Conservation (phyloP, 2,329 filamentous ascomycete genomes). For the Fusarium ambrosium region DNA sequence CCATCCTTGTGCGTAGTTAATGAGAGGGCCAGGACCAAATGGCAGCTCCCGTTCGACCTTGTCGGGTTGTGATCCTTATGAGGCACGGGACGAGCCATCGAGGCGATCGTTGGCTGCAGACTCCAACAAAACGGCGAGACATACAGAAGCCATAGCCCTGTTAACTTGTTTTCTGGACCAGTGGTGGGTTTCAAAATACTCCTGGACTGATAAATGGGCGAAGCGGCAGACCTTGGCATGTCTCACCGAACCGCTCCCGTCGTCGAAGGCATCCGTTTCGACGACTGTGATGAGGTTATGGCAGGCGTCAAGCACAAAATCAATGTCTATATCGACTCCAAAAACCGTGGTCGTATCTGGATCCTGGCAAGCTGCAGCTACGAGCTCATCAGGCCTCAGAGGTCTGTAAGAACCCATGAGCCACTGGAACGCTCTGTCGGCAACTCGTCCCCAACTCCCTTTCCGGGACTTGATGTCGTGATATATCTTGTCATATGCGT, state of each 20-base stretch:
- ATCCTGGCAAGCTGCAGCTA: slow-evolving; percentile 3
- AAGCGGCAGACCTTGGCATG: background rate
- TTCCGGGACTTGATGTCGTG: background rate
- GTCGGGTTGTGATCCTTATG: background rate
- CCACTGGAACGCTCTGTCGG: slow-evolving; percentile 4
- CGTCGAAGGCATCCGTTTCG: background rate
- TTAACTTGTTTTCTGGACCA: background rate
- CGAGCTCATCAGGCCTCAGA: slow-evolving; percentile 5
- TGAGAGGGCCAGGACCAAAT: background rate
- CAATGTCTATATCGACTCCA: slow-evolving; percentile 10
- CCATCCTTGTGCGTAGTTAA: background rate
- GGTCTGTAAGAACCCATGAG: slow-evolving; percentile 8
- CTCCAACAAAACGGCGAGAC: background rate
- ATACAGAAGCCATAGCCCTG: background rate
- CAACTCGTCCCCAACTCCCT: slow-evolving; percentile 6
- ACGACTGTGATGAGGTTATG: slow-evolving; percentile 2
- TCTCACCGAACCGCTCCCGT: background rate
- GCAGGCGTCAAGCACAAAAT: slow-evolving; percentile 7
- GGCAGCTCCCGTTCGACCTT: background rate
- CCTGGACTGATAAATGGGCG: slow-evolving; percentile 5
- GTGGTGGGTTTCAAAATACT: slow-evolving; percentile 7
- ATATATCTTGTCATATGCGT: slow-evolving; percentile 31
- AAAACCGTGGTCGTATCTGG: background rate
- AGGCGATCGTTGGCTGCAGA: background rate
- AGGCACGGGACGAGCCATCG: background rate